phyloP scores from a whole-genome alignment of 2,329 filamentous ascomycete species.

The Calonectria multiphialidica region DNA sequence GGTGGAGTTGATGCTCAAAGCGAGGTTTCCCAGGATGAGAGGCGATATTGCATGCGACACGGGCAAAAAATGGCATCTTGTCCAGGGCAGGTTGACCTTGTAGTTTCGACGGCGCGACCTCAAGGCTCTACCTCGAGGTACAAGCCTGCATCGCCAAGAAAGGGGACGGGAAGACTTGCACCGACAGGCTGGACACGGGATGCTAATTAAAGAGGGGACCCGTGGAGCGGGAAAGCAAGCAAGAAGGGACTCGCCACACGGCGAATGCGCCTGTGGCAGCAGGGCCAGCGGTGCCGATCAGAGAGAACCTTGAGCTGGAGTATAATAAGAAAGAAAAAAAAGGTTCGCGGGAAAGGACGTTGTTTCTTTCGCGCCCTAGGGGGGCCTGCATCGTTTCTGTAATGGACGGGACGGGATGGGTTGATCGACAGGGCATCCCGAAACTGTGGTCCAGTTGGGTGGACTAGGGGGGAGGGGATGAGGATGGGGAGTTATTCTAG shows the following conservation, averaged over 20 bases:
- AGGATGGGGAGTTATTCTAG: background rate
- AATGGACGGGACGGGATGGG: background rate
- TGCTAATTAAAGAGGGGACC: background rate
- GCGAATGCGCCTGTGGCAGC: background rate
- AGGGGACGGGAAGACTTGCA: background rate
- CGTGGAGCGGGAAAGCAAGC: background rate
- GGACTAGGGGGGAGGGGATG: background rate
- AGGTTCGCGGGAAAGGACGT: background rate
- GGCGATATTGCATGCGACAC: background rate
- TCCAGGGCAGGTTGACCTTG: background rate
- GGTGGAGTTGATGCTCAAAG: constrained; percentile 15
- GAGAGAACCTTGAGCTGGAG: background rate
- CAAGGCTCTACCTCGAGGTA: background rate
- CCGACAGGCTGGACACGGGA: background rate
- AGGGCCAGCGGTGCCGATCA: background rate
- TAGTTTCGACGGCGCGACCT: background rate
- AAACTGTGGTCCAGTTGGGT: background rate
- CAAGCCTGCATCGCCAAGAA: background rate
- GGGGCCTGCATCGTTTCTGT: background rate
- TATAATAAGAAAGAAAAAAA: no score
- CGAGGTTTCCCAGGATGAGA: background rate
- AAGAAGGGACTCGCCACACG: constrained; percentile 3
- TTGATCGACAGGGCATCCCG: constrained; percentile 21
- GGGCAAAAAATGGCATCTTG: background rate
- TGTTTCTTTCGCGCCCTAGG: background rate